Percentiles rank a stretch among this genome's conserved stretches.
Evolutionary conservation across 495 filamentous ascomycete species (phyloP).

Genomic region (Sordaria brevicollis): DNA sequence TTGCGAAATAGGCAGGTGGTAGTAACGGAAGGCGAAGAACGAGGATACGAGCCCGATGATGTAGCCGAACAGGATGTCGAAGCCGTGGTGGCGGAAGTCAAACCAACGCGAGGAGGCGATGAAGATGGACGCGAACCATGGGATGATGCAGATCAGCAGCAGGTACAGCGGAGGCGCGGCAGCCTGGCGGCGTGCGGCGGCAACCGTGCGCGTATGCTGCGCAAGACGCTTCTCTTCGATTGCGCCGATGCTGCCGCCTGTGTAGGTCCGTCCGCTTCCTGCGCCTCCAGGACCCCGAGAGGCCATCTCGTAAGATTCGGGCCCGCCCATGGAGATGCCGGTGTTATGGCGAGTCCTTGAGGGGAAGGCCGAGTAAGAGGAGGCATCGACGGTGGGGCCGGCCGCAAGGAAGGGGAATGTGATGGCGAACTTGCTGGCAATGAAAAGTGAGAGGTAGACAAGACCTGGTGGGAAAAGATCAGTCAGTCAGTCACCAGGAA

Average conservation of each 20-base stretch:
- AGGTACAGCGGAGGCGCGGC: constrained; percentile 64
- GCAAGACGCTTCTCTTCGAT: constrained; percentile 24
- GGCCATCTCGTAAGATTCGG: constrained; percentile 20
- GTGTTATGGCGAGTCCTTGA: constrained; percentile 26
- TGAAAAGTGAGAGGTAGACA: constrained; percentile 66
- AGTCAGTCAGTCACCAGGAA: neutral
- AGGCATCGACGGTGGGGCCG: constrained; percentile 18
- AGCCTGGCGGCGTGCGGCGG: constrained; percentile 47
- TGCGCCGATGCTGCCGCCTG: constrained; percentile 9
- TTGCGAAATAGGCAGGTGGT: constrained; percentile 54
- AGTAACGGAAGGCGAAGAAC: constrained; percentile 43
- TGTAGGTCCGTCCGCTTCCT: constrained; percentile 12
- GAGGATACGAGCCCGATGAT: constrained; percentile 46
- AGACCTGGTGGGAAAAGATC: constrained; percentile 32
- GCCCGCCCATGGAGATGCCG: constrained; percentile 6
- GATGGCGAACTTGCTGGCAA: constrained; percentile 52
- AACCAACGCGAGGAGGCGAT: constrained; percentile 53
- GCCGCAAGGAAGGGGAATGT: constrained; percentile 48
- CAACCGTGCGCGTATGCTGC: constrained; percentile 34
- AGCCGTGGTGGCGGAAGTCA: constrained; percentile 81
- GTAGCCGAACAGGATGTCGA: constrained; percentile 75
- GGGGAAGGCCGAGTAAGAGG: constrained; percentile 37
- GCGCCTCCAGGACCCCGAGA: constrained; percentile 5
- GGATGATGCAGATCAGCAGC: constrained; percentile 54
- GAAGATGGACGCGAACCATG: constrained; percentile 44